These are phyloP conservation scores for Metschnikowia gelsemii DNA, from an alignment of 805 yeast genomes.

Conservation along the genomic window DNA sequence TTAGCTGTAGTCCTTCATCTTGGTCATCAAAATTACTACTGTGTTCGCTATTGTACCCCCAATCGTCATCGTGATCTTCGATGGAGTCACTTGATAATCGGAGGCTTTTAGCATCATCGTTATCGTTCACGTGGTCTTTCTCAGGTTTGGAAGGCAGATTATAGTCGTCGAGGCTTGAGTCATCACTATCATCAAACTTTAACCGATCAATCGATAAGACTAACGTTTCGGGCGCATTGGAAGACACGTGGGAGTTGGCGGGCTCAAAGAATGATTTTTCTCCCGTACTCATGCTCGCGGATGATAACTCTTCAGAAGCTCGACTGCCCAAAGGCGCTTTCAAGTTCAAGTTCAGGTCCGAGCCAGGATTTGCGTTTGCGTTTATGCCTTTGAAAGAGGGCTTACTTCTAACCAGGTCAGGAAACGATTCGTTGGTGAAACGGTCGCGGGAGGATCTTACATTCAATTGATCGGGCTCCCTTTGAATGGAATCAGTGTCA, in stretches of 20 bases:
- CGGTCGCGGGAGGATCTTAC: constrained; percentile 13
- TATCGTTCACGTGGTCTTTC: not conserved
- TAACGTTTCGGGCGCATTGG: constrained; percentile 11
- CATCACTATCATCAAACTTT: constrained; percentile 14
- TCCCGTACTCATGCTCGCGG: constrained; percentile 11
- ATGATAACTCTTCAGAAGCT: constrained; percentile 2
- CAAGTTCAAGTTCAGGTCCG: too few relatives aligned
- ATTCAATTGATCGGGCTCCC: constrained; percentile 34
- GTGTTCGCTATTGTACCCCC: constrained; percentile 29
- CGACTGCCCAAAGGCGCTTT: too few relatives aligned
- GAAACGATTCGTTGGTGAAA: not conserved
- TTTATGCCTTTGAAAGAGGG: too few relatives aligned
- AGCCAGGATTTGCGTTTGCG: too few relatives aligned
- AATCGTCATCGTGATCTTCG: constrained; percentile 22
- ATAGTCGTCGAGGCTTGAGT: constrained; percentile 14
- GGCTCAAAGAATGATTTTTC: constrained; percentile 5
- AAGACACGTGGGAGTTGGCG: not conserved
- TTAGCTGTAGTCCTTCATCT: not conserved
- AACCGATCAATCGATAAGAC: constrained; percentile 20
- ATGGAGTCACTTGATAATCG: not conserved
- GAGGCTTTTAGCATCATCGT: not conserved
- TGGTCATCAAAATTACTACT: constrained; percentile 20
- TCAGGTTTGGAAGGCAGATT: not conserved
- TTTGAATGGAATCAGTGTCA: constrained; percentile 41
- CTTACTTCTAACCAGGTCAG: not conserved